Base-by-base conservation (phyloP, 1,284 basidiomycete genomes). In the Apiotrichum gracile region DNA sequence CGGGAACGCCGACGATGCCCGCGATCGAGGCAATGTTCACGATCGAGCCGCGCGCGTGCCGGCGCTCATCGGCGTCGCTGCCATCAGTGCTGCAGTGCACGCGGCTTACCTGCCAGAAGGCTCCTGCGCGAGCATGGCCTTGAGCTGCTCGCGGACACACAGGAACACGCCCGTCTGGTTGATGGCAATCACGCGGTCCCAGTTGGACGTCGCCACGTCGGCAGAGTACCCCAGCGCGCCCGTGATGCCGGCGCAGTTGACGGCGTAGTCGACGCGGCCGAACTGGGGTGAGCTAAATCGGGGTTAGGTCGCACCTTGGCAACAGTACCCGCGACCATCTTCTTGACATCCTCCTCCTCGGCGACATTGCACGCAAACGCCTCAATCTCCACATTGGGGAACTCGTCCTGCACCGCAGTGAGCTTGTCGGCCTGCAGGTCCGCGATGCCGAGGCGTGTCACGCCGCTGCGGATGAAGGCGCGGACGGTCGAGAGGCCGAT, bases 181-280 rank as follows among this genome's bases (percentile, higher is more conserved):
- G 27, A 70, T 58, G 21, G 48, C 55, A 17, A 61, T 61, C 35
- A 68, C 57, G 37, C 49, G 54, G 51, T 68, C 65, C 44, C 62
- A 70, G 33, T 62, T 65, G n/a, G 54, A 57, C 12, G 61, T 40
- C 10, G 34, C 38, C 31, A 44, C 53, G 17, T 49, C 21, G 16
- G 41, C 41, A 2, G 55, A 46, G 8, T 61, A 51, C 17, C 37
- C 27, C 43, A 55, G 52, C 29, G 58, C 56, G 2, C 63, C 62
- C 9, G 54, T 48, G 42, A 68, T 60, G 1, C 62, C 67, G 1
- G 67, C 67, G 33, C 57, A 58, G 40, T 68, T 68, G 34, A 63
- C 61, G 40, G 63, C 65, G 37, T 69, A 67, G 55, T 69, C 67
- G 33, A 69, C 47, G 21, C 65, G 55, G 14, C 65, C 65, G 26